Base-by-base conservation (phyloP, 441 rosid species). In the Cnidoscolus chayamansa region DNA sequence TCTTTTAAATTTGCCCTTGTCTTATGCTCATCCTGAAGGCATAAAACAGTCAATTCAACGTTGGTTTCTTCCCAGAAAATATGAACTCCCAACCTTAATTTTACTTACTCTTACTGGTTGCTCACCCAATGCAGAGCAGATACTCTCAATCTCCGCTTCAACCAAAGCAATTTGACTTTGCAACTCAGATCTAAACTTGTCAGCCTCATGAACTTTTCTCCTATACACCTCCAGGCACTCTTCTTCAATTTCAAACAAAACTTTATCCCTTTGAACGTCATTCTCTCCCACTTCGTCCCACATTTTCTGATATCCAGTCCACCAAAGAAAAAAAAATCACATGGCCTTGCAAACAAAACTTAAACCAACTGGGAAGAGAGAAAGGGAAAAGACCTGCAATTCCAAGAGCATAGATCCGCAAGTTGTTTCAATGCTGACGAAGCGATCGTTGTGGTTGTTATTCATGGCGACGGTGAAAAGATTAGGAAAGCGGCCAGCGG, bases 231-330 rank as follows among this genome's bases (percentile, higher is more conserved):
- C 81, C 15, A 89, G 76, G 73, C 94, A 92, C 71, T 82, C 89
- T 16, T 83, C 79, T 76, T 90, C 97, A 40, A 92, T 84, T 68
- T 86, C 85, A 45, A 81, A 75, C 83, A 92, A 67, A 82, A 76
- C 83, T 71, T 74, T 68, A 68, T 90, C 91, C 63, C 87, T 87
- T 48, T 85, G 79, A 32, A 17, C 84, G 9, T 84, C 86, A 8
- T 81, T 58, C 75, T 88, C 92, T 76, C 95, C 97, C 45, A 88
- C 83, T 73, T 90, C 96, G 73, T 81, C 85, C 96, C 96, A 90
- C 48, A 90, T 80, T 77, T 75, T 85, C 97, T 91, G 67, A 25
- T 19, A 10, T 50, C 37, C 72, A n/a, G 25, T 25, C 25, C 25
- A 25, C 25, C 25, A 25, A 25, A 25, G 25, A 25, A 25, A 25